Base-by-base conservation (phyloP, 331 rosid genomes). In the Acacia pycnantha region DNA sequence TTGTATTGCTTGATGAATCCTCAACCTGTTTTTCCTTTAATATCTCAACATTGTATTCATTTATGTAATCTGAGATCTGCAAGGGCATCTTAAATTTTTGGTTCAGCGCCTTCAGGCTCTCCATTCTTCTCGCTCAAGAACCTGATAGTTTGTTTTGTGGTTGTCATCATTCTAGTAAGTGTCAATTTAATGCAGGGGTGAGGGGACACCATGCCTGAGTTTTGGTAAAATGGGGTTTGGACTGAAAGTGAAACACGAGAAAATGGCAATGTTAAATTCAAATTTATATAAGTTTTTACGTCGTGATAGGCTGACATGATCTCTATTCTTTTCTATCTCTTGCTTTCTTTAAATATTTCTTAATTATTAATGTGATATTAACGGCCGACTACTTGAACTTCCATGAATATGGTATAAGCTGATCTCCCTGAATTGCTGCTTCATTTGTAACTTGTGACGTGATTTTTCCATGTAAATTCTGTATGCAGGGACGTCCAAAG, bases 401-500 rank as follows among this genome's bases (percentile, higher is more conserved):
- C 15, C 9, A 14, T 3, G 15, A 29, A 29, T 54, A 4, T 74
- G 27, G 3, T 54, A 44, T 27, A 54, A 35, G 54, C 21, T 31
- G 15, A 51, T 65, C 2, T 65, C 43, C 65, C 6, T 27, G 29
- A 16, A 27, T 48, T 31, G 1, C 40, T 19, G 31, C 24, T 56
- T 43, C n/a, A 75, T 37, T n/a, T 66, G 29, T 77, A 26, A 80
- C 68, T 40, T 22, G 66, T 27, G 74, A 65, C 73, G 26, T 31
- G 66, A 40, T 53, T 54, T 74, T 58, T 0, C 70, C 67, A 11
- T 76, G 41, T 43, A 41, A 67, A 66, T 74, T 41, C 31, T 84
- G 62, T 54, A 40, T 83, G 44, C 88, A 91, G 96, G 96, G 96
- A 29, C 90, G 96, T 56, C 96, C 96, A 27, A 91, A 91, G 84